Evolutionary conservation across 495 filamentous ascomycete genomes (phyloP), one percentile per base, ranked within the genome.

Genomic region (Aspergillus indologenus): DNA sequence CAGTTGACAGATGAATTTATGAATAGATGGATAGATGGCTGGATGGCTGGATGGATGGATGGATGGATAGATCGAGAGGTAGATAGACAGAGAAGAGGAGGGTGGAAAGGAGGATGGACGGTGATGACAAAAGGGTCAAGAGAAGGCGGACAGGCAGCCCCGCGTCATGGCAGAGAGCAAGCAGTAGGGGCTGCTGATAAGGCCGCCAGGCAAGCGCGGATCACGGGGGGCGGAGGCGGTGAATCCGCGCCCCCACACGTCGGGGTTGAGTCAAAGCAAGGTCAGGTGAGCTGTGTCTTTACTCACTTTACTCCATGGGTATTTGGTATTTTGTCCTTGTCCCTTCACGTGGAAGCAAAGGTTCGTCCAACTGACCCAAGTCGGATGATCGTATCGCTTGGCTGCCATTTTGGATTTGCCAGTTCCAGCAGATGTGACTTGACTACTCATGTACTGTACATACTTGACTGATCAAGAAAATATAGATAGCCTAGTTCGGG

Each of bases 171-270:
- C 60, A 59, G 42, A 51, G 48, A 60, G 29, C 29, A 55, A 57
- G 44, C 29, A 45, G 18, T 45, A 45, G 51, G 50, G 46, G 47
- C 61, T 65, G 47, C 61, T 65, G 63, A 66, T 66, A 67, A 67
- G 65, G 56, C 51, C 56, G 44, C 60, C 56, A 46, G 45, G 53
- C 45, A 50, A 31, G 52, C 17, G 40, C 40, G 59, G 57, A 72
- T 73, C 70, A 73, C 70, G 66, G 64, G 67, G 64, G 66, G 63
- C 23, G 51, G 60, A 66, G 73, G 72, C 73, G 73, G 74, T 73
- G 68, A 74, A 53, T 42, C 26, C 26, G 26, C 15, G 34, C 61
- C 61, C 57, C 66, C 61, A 61, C 60, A 68, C 63, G 61, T 68
- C 61, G 64, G 26, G 26, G 66, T 65, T 63, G 34, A 40, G 6